Conservation (phyloP, 1,284 basidiomycete genomes). For the Pisolithus thermaeus region DNA sequence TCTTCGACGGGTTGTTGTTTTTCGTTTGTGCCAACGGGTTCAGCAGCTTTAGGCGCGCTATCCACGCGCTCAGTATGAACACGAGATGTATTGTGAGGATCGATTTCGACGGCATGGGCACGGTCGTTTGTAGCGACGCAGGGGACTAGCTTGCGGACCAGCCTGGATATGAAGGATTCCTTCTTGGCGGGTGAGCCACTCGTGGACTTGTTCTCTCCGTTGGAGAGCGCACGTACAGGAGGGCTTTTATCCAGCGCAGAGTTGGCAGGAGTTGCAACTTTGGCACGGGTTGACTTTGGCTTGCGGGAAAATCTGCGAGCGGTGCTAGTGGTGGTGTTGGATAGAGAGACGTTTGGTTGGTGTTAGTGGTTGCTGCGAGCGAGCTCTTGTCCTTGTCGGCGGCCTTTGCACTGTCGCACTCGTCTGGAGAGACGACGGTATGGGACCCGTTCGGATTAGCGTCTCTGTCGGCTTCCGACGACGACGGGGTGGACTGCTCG, state of each 20-base stretch:
- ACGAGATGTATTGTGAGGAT: slow-evolving; percentile 10
- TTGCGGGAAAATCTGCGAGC: slow-evolving; percentile 29
- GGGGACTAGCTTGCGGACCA: slow-evolving; percentile 45
- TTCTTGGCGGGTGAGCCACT: slow-evolving; percentile 33
- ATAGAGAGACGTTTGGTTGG: slow-evolving; percentile 25
- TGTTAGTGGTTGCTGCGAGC: slow-evolving; percentile 33
- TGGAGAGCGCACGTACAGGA: slow-evolving; percentile 30
- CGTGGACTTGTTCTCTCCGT: slow-evolving; percentile 31
- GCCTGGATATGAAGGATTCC: slow-evolving; percentile 40
- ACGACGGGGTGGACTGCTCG: slow-evolving; percentile 29
- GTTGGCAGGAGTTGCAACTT: slow-evolving; percentile 10
- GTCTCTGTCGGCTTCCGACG: slow-evolving; percentile 31
- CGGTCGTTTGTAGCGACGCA: slow-evolving; percentile 40
- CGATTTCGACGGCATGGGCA: slow-evolving; percentile 32
- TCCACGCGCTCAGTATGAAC: slow-evolving; percentile 11
- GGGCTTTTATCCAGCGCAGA: slow-evolving; percentile 23
- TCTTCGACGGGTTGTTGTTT: slow-evolving; percentile 18
- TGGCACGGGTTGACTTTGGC: slow-evolving; percentile 18
- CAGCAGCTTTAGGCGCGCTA: slow-evolving; percentile 9
- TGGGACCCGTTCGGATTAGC: slow-evolving; percentile 26
- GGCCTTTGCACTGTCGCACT: slow-evolving; percentile 28
- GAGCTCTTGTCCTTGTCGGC: slow-evolving; percentile 40
- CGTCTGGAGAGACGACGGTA: slow-evolving; percentile 28
- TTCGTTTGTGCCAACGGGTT: slow-evolving; percentile 16
- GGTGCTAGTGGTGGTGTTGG: slow-evolving; percentile 20